phyloP scores from a whole-genome alignment of 768 basidiomycete genomes.

The Auriscalpium orientale region DNA sequence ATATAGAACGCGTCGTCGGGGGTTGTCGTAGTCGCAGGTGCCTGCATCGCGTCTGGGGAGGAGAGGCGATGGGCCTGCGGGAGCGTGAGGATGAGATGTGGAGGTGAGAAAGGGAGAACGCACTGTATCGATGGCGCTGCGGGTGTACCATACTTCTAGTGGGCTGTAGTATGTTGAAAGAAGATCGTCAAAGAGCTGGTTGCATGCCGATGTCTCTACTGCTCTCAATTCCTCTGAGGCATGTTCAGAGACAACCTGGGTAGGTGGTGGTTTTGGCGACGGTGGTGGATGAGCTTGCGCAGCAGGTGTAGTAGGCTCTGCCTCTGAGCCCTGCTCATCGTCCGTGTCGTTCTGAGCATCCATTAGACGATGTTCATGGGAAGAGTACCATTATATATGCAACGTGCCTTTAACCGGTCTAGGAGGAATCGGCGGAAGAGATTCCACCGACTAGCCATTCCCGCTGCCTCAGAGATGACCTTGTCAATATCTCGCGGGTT shows the following conservation, averaged over 20 bases:
- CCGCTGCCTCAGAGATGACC: slow-evolving; percentile 77
- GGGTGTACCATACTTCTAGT: slow-evolving; percentile 87
- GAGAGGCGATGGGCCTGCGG: slow-evolving; percentile 83
- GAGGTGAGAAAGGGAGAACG: background rate
- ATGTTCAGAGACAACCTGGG: background rate
- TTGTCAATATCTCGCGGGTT: slow-evolving; percentile 92
- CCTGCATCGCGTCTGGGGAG: slow-evolving; percentile 56
- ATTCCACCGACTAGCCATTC: slow-evolving; percentile 88
- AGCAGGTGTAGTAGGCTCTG: too few relatives aligned
- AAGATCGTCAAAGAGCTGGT: slow-evolving; percentile 55
- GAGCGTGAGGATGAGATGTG: background rate
- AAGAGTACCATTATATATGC: background rate
- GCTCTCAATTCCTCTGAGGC: slow-evolving; percentile 14
- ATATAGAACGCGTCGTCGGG: slow-evolving; percentile 97
- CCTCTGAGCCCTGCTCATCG: too few relatives aligned
- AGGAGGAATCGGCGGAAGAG: slow-evolving; percentile 83
- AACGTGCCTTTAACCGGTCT: slow-evolving; percentile 57
- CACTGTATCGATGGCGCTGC: slow-evolving; percentile 84
- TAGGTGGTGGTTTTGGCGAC: background rate
- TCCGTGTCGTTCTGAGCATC: background rate
- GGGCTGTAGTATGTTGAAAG: slow-evolving; percentile 76
- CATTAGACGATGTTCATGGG: background rate
- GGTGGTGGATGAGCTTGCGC: too few relatives aligned
- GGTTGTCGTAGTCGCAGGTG: slow-evolving; percentile 60
- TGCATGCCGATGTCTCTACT: slow-evolving; percentile 46